Evolutionary conservation across 139 green algal species (phyloP).

Genomic region (Ettlia oleoabundans): DNA sequence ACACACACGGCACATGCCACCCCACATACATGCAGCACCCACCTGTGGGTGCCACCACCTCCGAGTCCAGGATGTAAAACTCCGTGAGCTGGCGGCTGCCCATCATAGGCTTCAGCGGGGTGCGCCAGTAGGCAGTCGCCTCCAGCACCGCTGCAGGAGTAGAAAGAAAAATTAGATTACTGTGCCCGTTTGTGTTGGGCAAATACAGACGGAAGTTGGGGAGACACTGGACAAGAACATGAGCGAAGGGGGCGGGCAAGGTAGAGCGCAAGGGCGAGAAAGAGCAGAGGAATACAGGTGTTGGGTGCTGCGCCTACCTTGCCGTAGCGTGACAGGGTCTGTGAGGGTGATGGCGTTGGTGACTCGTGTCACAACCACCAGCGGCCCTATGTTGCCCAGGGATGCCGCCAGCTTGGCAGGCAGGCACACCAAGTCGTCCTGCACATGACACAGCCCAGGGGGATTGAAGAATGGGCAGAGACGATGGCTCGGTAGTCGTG

Average conservation of each 20-base stretch:
- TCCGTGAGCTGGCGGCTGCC: slow-evolving; percentile 75
- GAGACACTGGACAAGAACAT: too few species aligned
- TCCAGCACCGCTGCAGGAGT: slow-evolving; percentile 59
- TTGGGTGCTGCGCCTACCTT: too few species aligned
- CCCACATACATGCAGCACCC: not conserved
- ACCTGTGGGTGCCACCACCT: slow-evolving; percentile 51
- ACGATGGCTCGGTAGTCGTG: not conserved
- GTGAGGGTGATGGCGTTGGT: slow-evolving; percentile 86
- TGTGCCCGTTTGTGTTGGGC: too few species aligned
- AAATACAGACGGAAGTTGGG: too few species aligned
- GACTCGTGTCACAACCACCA: slow-evolving; percentile 89
- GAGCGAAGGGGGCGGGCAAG: too few species aligned
- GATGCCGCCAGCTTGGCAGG: slow-evolving; percentile 73
- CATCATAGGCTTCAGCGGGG: slow-evolving; percentile 72
- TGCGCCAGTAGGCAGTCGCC: slow-evolving; percentile 81
- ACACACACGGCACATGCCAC: not conserved
- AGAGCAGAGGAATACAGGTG: too few species aligned
- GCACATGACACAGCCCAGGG: slow-evolving; percentile 22
- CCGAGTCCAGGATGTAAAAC: slow-evolving; percentile 94
- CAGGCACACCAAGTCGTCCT: slow-evolving; percentile 96
- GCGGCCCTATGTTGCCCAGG: slow-evolving; percentile 85
- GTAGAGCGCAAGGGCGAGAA: too few species aligned
- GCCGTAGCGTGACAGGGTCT: slow-evolving; percentile 86
- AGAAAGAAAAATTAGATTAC: too few species aligned
- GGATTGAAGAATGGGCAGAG: not conserved